Evolutionary conservation across 805 yeast species (phyloP), one percentile per base, ranked within the genome.

Genomic region (Metschnikowia lochheadii): DNA sequence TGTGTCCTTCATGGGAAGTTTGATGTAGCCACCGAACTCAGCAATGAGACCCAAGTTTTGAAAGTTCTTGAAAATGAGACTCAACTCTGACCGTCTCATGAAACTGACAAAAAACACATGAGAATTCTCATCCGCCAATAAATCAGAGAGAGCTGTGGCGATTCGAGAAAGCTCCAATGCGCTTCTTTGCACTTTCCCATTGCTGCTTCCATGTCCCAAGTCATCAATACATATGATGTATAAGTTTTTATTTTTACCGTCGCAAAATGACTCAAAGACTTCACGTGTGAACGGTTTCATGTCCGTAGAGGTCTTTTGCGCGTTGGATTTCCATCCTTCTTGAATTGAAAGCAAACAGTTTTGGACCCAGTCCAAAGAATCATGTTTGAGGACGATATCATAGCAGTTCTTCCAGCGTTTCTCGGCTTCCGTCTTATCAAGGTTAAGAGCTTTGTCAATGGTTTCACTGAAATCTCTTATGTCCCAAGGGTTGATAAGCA

Each of bases 401-500:
- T 79, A 73, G 63, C 89, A 75, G 18, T 67, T 68, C 17, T 75
- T 64, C 94, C 96, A 89, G 42, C 89, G 76, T 34, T 67, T 57
- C 33, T 67, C 59, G 53, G 82, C 82, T 54, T 86, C 92, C n/a
- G 70, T 75, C 1, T 63, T 63, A 4, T 76, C 50, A 89, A 90
- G 83, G 14, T 79, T 81, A 38, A 94, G 68, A n/a, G 88, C 89
- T 7, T 60, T 50, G 53, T 80, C 74, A 49, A 89, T 85, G 7
- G 80, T 74, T n/a, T 79, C 74, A 0, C 94, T 75, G 52, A 90
- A 81, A 52, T 79, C 79, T 41, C 75, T 78, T 29, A 79, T 74
- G 66, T 90, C 92, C 96, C 97, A 94, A 1, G 99, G 99, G 61
- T 94, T 94, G 35, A 92, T 83, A 35, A 89, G 66, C 3, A 87